A percentile compares a stretch with the other conserved stretches of the same genome.
Conservation (phyloP, 805 yeast species). For the Candida orba region DNA sequence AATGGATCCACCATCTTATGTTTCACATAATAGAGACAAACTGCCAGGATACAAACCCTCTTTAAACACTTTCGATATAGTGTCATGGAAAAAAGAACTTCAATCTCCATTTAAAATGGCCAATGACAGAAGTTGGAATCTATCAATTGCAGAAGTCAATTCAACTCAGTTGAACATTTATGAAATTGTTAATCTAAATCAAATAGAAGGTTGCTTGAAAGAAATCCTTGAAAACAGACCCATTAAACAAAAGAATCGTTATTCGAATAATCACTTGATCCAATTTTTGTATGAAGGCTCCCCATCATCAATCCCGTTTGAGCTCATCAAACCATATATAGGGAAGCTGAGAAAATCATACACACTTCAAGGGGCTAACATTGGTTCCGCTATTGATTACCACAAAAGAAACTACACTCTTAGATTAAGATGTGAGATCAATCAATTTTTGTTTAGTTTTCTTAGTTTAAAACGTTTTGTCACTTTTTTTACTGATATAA, state of each 20-base stretch:
- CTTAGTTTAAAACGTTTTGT: not conserved
- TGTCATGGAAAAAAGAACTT: constrained; percentile 8
- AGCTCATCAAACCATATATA: constrained; percentile 1
- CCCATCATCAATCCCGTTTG: not conserved
- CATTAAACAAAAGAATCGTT: not conserved
- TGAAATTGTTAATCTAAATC: not conserved
- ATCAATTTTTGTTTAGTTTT: constrained; percentile 6
- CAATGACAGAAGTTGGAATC: constrained; percentile 5
- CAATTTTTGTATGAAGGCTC: not conserved
- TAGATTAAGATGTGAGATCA: constrained; percentile 6
- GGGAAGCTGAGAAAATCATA: constrained; percentile 1
- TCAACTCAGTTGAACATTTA: constrained; percentile 8
- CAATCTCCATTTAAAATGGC: constrained; percentile 5
- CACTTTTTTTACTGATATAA: constrained; percentile 1
- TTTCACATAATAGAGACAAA: not conserved
- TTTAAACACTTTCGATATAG: constrained; percentile 2
- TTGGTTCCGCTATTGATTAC: constrained; percentile 8
- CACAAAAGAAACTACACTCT: constrained; percentile 3
- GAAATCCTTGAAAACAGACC: not conserved
- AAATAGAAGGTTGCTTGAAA: not conserved
- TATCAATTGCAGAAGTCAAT: constrained; percentile 6
- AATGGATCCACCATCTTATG: no score
- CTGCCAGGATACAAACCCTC: constrained; percentile 1
- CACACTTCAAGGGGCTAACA: constrained; percentile 4
- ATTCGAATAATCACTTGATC: not conserved